A percentile compares a stretch with the other conserved stretches of the same genome.
Conservation (phyloP, 345 rosid species). For the Kandelia obovata region DNA sequence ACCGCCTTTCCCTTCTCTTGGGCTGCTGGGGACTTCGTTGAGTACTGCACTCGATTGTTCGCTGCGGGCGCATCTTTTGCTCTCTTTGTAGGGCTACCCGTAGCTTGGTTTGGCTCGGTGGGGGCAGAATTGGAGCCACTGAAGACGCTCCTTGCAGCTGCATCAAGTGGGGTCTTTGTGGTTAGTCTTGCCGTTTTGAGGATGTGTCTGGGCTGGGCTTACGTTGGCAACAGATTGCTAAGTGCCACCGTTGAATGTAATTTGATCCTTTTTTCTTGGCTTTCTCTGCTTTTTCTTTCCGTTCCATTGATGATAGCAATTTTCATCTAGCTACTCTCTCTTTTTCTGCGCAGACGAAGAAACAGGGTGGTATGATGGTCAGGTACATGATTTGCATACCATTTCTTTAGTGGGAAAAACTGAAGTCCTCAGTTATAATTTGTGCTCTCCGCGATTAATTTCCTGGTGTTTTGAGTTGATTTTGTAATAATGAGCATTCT, state of each 20-base stretch:
- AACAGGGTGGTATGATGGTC: conserved; percentile 98
- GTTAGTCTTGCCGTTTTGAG: conserved; percentile 84
- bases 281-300: not conserved
- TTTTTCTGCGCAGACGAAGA: conserved; percentile 67
- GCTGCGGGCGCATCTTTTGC: conserved; percentile 71
- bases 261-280: not conserved
- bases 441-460: too few relatives aligned
- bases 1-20: conserved; percentile 84
- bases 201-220: conserved; percentile 98
- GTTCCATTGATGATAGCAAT: not conserved
- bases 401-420: too few relatives aligned
- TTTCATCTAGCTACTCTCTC: not conserved
- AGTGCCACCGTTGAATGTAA: conserved; percentile 94
- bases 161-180: conserved; percentile 69
- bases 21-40: conserved; percentile 58
- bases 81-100: conserved; percentile 67
- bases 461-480: too few relatives aligned
- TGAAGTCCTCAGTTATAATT: too few relatives aligned
- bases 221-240: conserved; percentile 90
- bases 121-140: conserved; percentile 65
- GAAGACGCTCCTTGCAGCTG: conserved; percentile 49
- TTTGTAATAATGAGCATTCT: too few relatives aligned
- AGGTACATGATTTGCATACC: conserved; percentile 36
- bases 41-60: conserved; percentile 57
- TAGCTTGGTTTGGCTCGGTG: conserved; percentile 73